Evolutionary conservation across 169 alveolate species (phyloP).

Genomic region (Theileria equi): DNA sequence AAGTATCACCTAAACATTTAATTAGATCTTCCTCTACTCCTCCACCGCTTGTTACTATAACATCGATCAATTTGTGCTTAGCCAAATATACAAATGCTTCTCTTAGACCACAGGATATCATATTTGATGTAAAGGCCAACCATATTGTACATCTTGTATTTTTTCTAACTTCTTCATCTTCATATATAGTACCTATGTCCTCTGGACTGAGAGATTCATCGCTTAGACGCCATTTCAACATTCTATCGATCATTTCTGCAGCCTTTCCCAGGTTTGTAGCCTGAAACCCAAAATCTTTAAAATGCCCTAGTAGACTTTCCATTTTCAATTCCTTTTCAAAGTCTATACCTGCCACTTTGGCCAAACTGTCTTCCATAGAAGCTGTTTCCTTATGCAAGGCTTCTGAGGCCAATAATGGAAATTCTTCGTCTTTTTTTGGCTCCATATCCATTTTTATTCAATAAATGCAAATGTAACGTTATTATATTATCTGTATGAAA

Average conservation of each 20-base stretch:
- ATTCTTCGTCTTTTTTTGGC: background rate
- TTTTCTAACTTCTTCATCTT: conserved; percentile 74
- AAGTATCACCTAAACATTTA: conserved; percentile 92
- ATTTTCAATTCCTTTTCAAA: conserved; percentile 59
- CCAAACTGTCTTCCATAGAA: conserved; percentile 59
- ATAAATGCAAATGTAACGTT: too few species aligned
- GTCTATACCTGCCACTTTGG: conserved; percentile 58
- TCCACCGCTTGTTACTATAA: conserved; percentile 96
- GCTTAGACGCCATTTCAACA: conserved; percentile 63
- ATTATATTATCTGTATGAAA: too few species aligned
- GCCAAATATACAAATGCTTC: conserved; percentile 91
- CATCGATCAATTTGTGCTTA: conserved; percentile 91
- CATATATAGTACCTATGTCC: conserved; percentile 49
- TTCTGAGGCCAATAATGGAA: conserved; percentile 27
- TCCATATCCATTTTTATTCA: too few species aligned
- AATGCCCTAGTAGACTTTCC: conserved; percentile 59
- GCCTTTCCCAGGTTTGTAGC: conserved; percentile 77
- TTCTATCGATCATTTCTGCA: conserved; percentile 72
- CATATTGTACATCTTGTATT: conserved; percentile 91
- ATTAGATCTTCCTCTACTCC: conserved; percentile 99
- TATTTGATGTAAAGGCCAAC: conserved; percentile 95
- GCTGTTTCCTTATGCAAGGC: conserved; percentile 58
- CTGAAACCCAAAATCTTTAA: conserved; percentile 72
- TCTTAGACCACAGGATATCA: conserved; percentile 94
- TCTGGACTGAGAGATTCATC: conserved; percentile 38